These are phyloP conservation scores for Pseudonitzschia delicatissima DNA, from an alignment of 108 stramenopile species.

Conservation along the genomic window DNA sequence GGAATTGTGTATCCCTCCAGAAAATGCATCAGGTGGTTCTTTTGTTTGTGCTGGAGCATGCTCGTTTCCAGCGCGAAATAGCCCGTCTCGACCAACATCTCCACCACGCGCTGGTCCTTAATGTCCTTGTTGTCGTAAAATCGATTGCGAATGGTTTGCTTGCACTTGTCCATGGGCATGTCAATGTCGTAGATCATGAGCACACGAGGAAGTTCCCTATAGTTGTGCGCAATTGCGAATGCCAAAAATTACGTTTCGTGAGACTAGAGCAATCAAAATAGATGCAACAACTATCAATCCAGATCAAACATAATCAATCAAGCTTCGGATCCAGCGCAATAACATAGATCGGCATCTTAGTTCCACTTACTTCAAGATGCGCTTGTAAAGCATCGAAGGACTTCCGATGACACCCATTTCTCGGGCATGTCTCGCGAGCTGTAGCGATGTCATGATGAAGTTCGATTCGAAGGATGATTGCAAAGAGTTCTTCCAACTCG, in stretches of 20 bases:
- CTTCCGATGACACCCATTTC: constrained; percentile 40
- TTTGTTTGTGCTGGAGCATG: constrained; percentile 91
- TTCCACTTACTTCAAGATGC: constrained; percentile 46
- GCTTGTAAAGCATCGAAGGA: constrained; percentile 58
- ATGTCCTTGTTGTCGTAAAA: constrained; percentile 70
- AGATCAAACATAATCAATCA: not conserved
- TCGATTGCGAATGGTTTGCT: constrained; percentile 54
- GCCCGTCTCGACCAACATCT: constrained; percentile 87
- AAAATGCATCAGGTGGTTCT: constrained; percentile 76
- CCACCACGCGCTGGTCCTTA: constrained; percentile 74
- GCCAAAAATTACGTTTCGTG: not conserved
- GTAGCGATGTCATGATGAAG: constrained; percentile 46
- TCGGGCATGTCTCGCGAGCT: constrained; percentile 58
- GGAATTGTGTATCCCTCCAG: constrained; percentile 66
- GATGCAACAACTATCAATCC: no score
- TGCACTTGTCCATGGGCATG: constrained; percentile 65
- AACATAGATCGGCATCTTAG: no score
- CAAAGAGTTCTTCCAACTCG: not conserved
- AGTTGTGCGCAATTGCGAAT: not conserved
- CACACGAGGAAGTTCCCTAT: constrained; percentile 85
- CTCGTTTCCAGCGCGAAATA: constrained; percentile 90
- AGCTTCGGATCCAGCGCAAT: no score
- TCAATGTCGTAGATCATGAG: constrained; percentile 90
- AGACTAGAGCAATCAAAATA: not conserved
- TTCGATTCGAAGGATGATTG: not conserved